Conservation (phyloP, 768 basidiomycete genomes). For the Termitomyces sp. region DNA sequence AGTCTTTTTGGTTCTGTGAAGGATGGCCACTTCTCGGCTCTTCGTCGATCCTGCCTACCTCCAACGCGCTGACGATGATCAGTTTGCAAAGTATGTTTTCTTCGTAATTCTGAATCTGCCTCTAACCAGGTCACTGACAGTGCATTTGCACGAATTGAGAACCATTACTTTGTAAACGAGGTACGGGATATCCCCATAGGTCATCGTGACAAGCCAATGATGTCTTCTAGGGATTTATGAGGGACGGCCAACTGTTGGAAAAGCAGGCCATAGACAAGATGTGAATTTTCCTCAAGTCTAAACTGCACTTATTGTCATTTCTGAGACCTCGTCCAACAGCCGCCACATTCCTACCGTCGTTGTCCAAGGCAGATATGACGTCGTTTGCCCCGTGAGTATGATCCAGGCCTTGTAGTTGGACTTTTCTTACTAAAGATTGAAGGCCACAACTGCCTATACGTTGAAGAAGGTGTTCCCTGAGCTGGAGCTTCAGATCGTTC, state of each 20-base stretch:
- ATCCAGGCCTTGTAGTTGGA: neutral
- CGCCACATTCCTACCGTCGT: constrained; percentile 83
- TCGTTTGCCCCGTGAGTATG: constrained; percentile 72
- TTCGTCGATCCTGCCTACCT: constrained; percentile 65
- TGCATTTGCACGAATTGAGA: constrained; percentile 85
- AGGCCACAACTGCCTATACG: constrained; percentile 77
- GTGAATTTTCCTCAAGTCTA: constrained; percentile 33
- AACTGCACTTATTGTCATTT: neutral
- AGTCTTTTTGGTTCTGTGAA: constrained; percentile 19
- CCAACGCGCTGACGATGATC: constrained; percentile 62
- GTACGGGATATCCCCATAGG: constrained; percentile 31
- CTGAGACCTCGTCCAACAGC: constrained; percentile 29
- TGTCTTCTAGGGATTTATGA: constrained; percentile 68
- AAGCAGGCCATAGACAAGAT: constrained; percentile 85
- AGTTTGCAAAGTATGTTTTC: constrained; percentile 64
- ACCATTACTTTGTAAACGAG: constrained; percentile 85
- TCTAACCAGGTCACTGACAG: constrained; percentile 28
- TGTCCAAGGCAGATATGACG: constrained; percentile 86
- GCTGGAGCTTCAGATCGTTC: constrained; percentile 66
- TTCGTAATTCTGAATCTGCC: neutral
- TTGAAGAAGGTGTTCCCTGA: constrained; percentile 86
- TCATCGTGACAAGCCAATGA: neutral
- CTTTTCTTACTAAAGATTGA: neutral
- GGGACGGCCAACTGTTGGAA: constrained; percentile 84
- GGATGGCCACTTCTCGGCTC: constrained; percentile 81